Percentiles rank a stretch among this genome's conserved stretches.
Conservation (phyloP, 768 basidiomycete species). For the Pulveroboletus sp. region DNA sequence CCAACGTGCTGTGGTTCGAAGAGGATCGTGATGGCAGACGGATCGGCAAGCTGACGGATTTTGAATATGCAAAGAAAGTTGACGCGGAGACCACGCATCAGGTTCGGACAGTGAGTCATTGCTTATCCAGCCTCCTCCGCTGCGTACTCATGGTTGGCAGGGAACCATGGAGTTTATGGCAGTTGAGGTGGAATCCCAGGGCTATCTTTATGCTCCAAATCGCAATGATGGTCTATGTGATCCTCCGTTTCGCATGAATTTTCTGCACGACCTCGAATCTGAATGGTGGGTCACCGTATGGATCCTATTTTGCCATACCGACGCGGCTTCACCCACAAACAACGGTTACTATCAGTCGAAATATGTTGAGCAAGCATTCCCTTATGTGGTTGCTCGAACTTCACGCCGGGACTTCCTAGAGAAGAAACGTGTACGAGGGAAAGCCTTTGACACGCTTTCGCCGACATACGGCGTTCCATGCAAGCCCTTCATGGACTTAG, state of each 20-base stretch:
- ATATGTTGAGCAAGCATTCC: not conserved
- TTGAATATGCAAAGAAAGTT: constrained; percentile 10
- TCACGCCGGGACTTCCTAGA: not conserved
- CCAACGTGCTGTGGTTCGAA: not conserved
- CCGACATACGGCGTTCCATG: not conserved
- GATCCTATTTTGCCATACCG: constrained; percentile 2
- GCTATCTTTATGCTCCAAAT: not conserved
- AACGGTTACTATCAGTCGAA: not conserved
- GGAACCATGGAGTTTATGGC: constrained; percentile 14
- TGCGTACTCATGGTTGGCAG: not conserved
- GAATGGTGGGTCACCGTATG: constrained; percentile 10
- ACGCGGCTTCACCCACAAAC: not conserved
- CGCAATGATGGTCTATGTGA: not conserved
- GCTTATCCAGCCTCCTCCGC: not conserved
- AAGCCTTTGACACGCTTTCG: not conserved
- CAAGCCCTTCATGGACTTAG: not conserved
- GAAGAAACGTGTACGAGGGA: too few relatives aligned
- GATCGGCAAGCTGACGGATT: constrained; percentile 10
- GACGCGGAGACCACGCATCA: not conserved
- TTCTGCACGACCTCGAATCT: constrained; percentile 14
- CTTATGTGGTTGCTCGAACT: not conserved
- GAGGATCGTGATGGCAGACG: not conserved
- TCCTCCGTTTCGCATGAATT: constrained; percentile 13
- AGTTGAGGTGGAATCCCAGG: constrained; percentile 1
- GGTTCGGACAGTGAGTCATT: constrained; percentile 7